These are phyloP conservation scores for Russula dissimulans DNA, from an alignment of 768 basidiomycete genomes.

Conservation along the genomic window DNA sequence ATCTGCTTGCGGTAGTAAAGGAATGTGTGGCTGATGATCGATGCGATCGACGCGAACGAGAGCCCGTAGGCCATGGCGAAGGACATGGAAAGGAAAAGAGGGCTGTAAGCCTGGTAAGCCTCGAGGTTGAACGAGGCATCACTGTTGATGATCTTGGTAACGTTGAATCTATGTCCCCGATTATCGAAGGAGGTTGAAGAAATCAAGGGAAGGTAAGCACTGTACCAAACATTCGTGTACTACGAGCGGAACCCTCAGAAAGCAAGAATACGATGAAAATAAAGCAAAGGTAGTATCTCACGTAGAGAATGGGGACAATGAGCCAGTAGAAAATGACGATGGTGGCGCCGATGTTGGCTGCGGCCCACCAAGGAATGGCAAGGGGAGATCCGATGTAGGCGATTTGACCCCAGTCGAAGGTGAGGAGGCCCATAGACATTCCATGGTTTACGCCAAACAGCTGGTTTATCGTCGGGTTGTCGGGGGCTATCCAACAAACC, in stretches of 20 bases:
- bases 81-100: constrained; percentile 53
- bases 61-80: constrained; percentile 74
- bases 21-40: constrained; percentile 61
- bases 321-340: constrained; percentile 67
- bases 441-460: constrained; percentile 53
- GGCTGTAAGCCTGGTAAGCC: constrained; percentile 48
- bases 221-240: constrained; percentile 24
- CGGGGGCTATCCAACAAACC: constrained; percentile 61
- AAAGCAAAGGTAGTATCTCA: not conserved
- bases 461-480: constrained; percentile 62
- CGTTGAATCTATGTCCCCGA: constrained; percentile 47
- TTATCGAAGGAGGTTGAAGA: constrained; percentile 61
- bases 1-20: constrained; percentile 77
- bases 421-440: constrained; percentile 56
- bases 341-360: constrained; percentile 55
- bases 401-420: constrained; percentile 77
- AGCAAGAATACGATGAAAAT: not conserved
- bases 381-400: constrained; percentile 64
- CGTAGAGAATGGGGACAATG: constrained; percentile 50
- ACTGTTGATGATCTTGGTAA: constrained; percentile 43
- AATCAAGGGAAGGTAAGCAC: constrained; percentile 38
- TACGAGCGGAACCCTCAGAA: constrained; percentile 13
- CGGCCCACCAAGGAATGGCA: constrained; percentile 77
- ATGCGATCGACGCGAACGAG: constrained; percentile 72
- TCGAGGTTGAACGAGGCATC: constrained; percentile 47